These are phyloP conservation scores for Xylaria sp. DNA, from an alignment of 2,329 filamentous ascomycete genomes.

Conservation along the genomic window DNA sequence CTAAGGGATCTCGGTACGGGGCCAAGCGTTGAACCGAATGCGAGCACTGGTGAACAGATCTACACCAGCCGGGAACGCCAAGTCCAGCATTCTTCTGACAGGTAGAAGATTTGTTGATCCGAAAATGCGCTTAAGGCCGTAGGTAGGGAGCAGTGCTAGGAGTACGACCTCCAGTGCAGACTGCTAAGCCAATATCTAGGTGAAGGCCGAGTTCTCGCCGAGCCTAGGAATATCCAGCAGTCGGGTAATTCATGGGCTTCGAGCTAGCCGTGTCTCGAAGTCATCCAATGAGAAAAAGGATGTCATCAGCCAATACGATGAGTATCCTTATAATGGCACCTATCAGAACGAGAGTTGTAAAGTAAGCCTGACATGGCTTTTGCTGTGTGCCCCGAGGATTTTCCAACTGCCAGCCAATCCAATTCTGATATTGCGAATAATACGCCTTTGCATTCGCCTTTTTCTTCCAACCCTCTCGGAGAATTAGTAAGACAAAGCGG, in stretches of 20 bases:
- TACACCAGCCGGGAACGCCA: background rate
- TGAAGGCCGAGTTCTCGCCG: background rate
- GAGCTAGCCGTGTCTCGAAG: background rate
- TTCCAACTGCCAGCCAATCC: conserved; percentile 1
- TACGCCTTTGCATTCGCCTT: conserved; percentile 11
- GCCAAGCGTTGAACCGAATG: background rate
- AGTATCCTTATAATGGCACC: conserved; percentile 4
- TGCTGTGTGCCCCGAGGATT: conserved; percentile 2
- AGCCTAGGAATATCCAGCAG: background rate
- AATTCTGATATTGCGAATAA: conserved; percentile 13
- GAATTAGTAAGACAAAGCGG: conserved; percentile 4
- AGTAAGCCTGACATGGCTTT: conserved; percentile 20
- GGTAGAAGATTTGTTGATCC: background rate
- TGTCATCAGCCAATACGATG: background rate
- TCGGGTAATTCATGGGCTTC: background rate
- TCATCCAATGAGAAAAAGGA: background rate
- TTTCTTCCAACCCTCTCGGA: background rate
- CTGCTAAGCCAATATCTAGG: background rate
- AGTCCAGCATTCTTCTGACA: background rate
- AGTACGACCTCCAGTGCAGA: background rate
- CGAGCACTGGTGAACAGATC: background rate
- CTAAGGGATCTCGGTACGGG: background rate
- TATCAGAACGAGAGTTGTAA: background rate
- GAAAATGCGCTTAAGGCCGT: background rate
- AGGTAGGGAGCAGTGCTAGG: background rate